Conservation (phyloP, 2,329 filamentous ascomycete species). For the Fonsecaea monophora region DNA sequence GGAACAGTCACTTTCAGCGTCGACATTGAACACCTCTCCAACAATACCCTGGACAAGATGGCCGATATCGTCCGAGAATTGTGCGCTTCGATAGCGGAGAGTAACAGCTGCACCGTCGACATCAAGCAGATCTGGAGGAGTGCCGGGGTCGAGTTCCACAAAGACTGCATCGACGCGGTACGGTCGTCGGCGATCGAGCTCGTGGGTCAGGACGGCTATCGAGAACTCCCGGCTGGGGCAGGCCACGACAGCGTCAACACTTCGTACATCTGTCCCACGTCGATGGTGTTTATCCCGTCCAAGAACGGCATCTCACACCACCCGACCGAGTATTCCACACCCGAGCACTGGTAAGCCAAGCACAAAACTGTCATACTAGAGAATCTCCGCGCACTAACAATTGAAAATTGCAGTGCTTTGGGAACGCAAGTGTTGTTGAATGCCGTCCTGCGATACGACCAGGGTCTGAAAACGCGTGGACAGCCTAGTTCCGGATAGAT, state of each 20-base stretch:
- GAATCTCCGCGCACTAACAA: neutral
- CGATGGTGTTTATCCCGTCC: conserved; percentile 70
- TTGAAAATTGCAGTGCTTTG: conserved; percentile 6
- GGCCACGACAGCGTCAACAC: conserved; percentile 67
- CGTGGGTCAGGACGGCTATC: conserved; percentile 56
- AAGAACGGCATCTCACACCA: conserved; percentile 65
- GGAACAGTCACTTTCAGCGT: conserved; percentile 58
- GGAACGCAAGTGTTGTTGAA: conserved; percentile 12
- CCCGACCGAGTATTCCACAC: conserved; percentile 44
- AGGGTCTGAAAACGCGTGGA: conserved; percentile 1
- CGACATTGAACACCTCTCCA: conserved; percentile 29
- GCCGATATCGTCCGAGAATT: conserved; percentile 3
- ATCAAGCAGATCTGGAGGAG: conserved; percentile 66
- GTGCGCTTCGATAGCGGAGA: conserved; percentile 53
- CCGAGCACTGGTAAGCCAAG: conserved; percentile 3
- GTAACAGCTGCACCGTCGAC: conserved; percentile 58
- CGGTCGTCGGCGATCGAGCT: conserved; percentile 61
- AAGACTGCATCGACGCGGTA: conserved; percentile 67
- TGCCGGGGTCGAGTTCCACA: conserved; percentile 66
- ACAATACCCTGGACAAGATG: conserved; percentile 21
- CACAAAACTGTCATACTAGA: neutral
- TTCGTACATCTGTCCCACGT: conserved; percentile 61
- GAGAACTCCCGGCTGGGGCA: conserved; percentile 62
- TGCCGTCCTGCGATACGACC: conserved; percentile 12
- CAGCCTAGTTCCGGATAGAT: neutral